These are phyloP conservation scores for Funneliformis caledonium DNA, from an alignment of 371 early-diverging fungal genomes.

Conservation along the genomic window DNA sequence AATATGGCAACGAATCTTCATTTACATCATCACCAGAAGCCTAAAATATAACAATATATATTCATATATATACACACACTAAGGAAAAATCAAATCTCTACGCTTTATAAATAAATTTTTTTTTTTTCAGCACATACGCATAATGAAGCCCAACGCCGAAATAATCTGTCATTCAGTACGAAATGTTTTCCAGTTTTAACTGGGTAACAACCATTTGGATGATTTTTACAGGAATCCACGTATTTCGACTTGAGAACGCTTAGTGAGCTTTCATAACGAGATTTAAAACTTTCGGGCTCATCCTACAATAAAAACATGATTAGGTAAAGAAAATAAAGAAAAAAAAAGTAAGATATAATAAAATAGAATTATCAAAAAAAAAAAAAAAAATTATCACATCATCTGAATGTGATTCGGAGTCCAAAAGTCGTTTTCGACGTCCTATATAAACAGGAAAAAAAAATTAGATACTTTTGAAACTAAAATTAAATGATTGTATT, in stretches of 20 bases:
- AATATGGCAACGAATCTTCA: background rate
- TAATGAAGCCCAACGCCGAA: conserved; percentile 35
- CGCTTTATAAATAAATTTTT: too few species aligned
- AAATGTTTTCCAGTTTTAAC: conserved; percentile 15
- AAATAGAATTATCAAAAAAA: background rate
- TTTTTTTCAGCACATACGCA: conserved; percentile 15
- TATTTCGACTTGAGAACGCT: conserved; percentile 30
- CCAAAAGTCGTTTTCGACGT: conserved; percentile 15
- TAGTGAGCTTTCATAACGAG: conserved; percentile 20
- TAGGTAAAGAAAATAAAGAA: background rate
- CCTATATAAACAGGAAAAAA: background rate
- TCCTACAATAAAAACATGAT: conserved; percentile 1
- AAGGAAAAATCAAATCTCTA: background rate
- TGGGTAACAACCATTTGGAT: conserved; percentile 12
- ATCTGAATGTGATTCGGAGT: conserved; percentile 3
- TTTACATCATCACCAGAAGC: conserved; percentile 35
- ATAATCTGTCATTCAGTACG: conserved; percentile 4
- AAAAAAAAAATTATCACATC: background rate
- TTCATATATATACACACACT: too few species aligned
- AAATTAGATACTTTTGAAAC: background rate
- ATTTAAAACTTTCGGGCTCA: conserved; percentile 34
- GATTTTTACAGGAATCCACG: background rate
- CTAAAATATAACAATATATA: background rate
- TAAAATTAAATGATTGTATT: background rate
- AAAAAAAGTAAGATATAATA: background rate